Evolutionary conservation across 2,329 filamentous ascomycete genomes (phyloP), one percentile per base, ranked within the genome.

Genomic region (Clarireedia paspali): DNA sequence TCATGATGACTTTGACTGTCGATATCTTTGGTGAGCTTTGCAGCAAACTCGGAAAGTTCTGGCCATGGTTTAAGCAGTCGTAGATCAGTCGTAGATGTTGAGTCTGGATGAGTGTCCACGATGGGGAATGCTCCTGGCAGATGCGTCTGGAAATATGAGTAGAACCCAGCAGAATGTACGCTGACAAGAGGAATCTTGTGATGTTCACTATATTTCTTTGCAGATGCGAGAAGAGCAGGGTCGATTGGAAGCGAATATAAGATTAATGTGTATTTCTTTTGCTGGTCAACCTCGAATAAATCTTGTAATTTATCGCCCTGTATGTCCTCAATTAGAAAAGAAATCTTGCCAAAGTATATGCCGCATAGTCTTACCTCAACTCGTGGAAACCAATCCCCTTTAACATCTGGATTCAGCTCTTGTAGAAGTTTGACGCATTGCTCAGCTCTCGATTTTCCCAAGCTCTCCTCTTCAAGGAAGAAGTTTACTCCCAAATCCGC

Each of bases 401-500:
- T 73, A 1, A 96, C 94, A 67, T 97, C 94, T 2, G 91, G 91
- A 67, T 99, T 99, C 59, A 99, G 77, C 71, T 99, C 95, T 59
- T 84, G 77, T 45, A 99, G 77, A 54, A 92, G 77, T 59, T 85
- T 84, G 57, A 86, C 85, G 54, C 87, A 88, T 68, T 88, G 85
- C 69, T 90, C 81, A 1, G 92, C 89, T 63, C 94, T 84, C 26
- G 84, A 84, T 66, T 84, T 85, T 53, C 91, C 91, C 39, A 95
- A 70, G 61, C 84, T 87, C 49, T 78, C 75, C 64, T 94, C 84
- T 59, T 96, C 89, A 0, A 99, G 77, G 67, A 99, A 99, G 78
- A 99, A 99, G 73, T 99, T 99, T 60, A 96, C 87, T 4, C 95
- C 94, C 42, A 99, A 76, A 66, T 99, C 94, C 44, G 84, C 78